Percentiles rank a stretch among this genome's conserved stretches.
Evolutionary conservation across 192 early-diverging fungal species (phyloP).

Genomic region (Dimargaris xerosporica): DNA sequence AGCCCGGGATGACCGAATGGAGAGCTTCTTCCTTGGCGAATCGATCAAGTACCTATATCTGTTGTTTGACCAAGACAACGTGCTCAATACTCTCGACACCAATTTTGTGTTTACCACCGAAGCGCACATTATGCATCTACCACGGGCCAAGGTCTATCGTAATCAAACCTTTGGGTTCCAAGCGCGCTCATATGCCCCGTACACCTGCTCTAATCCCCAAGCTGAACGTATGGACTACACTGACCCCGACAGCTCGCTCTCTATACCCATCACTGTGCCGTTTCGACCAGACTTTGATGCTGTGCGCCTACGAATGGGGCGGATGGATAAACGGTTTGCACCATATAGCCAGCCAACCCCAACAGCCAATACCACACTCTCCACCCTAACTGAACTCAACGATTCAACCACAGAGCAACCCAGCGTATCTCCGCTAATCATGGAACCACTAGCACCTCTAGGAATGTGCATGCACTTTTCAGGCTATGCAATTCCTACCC

Average conservation of each 20-base stretch:
- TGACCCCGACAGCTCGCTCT: background rate
- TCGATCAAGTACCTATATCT: slow-evolving; percentile 95
- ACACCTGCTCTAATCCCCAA: background rate
- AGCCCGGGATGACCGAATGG: slow-evolving; percentile 72
- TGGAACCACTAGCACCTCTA: background rate
- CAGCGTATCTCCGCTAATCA: background rate
- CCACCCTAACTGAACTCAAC: background rate
- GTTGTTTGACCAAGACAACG: slow-evolving; percentile 72
- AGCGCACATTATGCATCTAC: slow-evolving; percentile 18
- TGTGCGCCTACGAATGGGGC: background rate
- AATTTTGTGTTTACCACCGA: slow-evolving; percentile 86
- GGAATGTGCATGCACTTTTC: background rate
- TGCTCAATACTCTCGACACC: slow-evolving; percentile 47
- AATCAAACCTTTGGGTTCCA: background rate
- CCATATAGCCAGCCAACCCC: background rate
- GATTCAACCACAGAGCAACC: background rate
- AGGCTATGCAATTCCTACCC: too few species aligned
- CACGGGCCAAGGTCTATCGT: background rate
- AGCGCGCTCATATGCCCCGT: background rate
- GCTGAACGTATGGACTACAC: background rate
- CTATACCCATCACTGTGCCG: background rate
- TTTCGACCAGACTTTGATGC: background rate
- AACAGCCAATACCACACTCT: background rate
- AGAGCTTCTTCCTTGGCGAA: slow-evolving; percentile 86
- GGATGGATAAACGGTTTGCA: background rate